Conservation (phyloP, 1,139 yeast genomes). For the Geotrichum bryndzae region DNA sequence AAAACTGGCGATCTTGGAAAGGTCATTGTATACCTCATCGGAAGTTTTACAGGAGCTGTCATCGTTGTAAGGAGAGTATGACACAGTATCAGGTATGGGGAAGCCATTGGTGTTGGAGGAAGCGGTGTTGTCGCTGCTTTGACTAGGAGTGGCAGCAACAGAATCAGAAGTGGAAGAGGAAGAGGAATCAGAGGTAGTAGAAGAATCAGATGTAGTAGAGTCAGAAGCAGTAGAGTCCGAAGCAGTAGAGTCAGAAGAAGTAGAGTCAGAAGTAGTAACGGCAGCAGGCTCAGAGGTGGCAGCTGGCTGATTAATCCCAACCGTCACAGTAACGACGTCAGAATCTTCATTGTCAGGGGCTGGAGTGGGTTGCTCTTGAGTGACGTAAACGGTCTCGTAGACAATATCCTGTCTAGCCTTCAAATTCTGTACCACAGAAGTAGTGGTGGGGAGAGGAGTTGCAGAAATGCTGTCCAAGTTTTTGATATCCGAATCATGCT, state of each 20-base stretch:
- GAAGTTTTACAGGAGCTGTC: conserved; percentile 61
- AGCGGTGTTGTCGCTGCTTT: neutral
- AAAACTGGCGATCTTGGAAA: conserved; percentile 49
- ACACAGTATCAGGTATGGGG: conserved; percentile 50
- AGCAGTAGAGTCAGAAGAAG: neutral
- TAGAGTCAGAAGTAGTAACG: neutral
- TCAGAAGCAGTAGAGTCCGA: neutral
- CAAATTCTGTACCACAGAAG: neutral
- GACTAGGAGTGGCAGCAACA: neutral
- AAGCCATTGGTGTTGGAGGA: neutral
- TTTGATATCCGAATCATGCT: neutral
- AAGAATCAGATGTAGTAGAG: neutral
- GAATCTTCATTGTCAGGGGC: neutral
- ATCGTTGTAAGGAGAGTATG: conserved; percentile 74
- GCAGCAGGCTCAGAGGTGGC: neutral
- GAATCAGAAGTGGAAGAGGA: neutral
- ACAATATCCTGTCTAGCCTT: conserved; percentile 4
- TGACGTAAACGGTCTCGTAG: neutral
- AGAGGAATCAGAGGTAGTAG: neutral
- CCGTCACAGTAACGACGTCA: neutral
- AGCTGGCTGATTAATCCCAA: neutral
- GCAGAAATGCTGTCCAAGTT: neutral
- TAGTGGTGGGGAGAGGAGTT: neutral
- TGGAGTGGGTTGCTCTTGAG: neutral
- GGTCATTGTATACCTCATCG: conserved; percentile 51